Evolutionary conservation across 1,284 basidiomycete species (phyloP).

Genomic region (Porodaedalea pini): DNA sequence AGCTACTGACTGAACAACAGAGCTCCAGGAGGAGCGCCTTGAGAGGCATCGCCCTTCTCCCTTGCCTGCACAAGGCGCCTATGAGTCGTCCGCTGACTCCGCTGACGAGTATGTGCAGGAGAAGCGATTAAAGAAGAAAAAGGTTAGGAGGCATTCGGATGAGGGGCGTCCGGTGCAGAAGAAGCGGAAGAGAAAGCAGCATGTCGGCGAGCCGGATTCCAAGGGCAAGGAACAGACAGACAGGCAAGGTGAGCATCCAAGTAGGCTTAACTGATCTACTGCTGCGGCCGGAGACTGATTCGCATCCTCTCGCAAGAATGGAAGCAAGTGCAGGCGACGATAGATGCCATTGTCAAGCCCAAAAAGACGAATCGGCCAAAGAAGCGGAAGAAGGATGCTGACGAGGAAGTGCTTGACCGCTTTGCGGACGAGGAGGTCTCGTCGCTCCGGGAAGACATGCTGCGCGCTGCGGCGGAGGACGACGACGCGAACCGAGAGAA

Average conservation of each 20-base stretch:
- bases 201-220: no score
- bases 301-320: slow-evolving; percentile 33
- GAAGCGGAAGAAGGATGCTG: slow-evolving; percentile 68
- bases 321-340: slow-evolving; percentile 66
- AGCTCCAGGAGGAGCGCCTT: slow-evolving; percentile 24
- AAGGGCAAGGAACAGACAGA: slow-evolving; percentile 54
- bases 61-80: slow-evolving; percentile 37
- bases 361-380: slow-evolving; percentile 62
- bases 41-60: slow-evolving; percentile 30
- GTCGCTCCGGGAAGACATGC: slow-evolving; percentile 81
- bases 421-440: slow-evolving; percentile 92
- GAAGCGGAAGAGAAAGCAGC: slow-evolving; percentile 52
- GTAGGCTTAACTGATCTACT: background rate
- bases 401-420: slow-evolving; percentile 77
- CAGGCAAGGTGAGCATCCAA: slow-evolving; percentile 57
- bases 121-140: slow-evolving; percentile 43
- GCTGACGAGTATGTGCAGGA: slow-evolving; percentile 68
- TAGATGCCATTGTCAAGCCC: slow-evolving; percentile 84
- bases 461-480: slow-evolving; percentile 83
- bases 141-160: slow-evolving; percentile 41
- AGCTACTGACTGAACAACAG: slow-evolving; percentile 29
- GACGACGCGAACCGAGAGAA: slow-evolving; percentile 78
- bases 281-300: slow-evolving; percentile 14
- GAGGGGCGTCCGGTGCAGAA: slow-evolving; percentile 37
- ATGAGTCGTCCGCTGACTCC: slow-evolving; percentile 58